Conservation (phyloP, 2,329 filamentous ascomycete genomes). For the Fusarium circinatum region DNA sequence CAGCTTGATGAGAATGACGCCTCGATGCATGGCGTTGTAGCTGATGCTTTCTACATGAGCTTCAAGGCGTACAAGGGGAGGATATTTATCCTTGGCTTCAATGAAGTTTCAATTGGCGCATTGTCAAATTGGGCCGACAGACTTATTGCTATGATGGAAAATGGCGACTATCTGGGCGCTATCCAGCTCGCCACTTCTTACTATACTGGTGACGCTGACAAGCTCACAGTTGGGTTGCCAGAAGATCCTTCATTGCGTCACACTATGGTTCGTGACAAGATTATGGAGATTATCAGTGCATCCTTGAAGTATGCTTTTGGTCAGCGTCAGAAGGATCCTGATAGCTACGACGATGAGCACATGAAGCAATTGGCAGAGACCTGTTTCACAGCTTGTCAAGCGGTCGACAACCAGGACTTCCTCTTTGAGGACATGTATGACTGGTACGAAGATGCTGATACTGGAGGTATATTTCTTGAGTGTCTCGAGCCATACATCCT, state of each 20-base stretch:
- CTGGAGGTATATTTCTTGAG: constrained; percentile 83
- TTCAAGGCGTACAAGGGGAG: constrained; percentile 95
- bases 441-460: constrained; percentile 82
- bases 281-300: constrained; percentile 92
- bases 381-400: constrained; percentile 85
- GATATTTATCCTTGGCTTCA: constrained; percentile 92
- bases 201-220: constrained; percentile 91
- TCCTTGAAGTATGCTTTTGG: constrained; percentile 91
- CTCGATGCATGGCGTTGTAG: constrained; percentile 94
- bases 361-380: constrained; percentile 82
- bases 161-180: constrained; percentile 93
- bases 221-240: constrained; percentile 90
- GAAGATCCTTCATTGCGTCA: constrained; percentile 83
- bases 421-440: constrained; percentile 92
- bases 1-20: constrained; percentile 86
- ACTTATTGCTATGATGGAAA: constrained; percentile 92
- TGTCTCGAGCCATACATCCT: constrained; percentile 89
- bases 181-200: constrained; percentile 92
- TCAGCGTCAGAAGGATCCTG: constrained; percentile 64
- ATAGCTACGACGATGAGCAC: constrained; percentile 63
- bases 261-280: constrained; percentile 84
- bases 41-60: constrained; percentile 98
- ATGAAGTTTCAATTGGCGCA: constrained; percentile 89
- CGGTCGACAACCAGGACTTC: constrained; percentile 81
- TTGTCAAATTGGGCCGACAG: constrained; percentile 98